Base-by-base conservation (phyloP, 176 grass and related monocot genomes). In the Calamus simplicifolius region DNA sequence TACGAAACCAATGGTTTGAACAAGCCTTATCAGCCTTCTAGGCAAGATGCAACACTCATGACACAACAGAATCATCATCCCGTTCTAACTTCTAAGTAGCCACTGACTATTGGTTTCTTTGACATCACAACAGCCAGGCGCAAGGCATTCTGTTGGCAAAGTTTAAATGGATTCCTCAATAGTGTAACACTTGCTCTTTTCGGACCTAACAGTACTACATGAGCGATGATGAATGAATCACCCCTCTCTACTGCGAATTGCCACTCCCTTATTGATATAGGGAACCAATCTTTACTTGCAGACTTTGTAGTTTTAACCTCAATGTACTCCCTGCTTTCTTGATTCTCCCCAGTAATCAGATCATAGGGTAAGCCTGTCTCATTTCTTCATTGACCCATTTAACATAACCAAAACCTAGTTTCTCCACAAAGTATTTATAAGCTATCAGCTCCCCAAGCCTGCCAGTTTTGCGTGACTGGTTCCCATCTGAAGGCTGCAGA, bases 311-410 rank as follows among this genome's bases (percentile, higher is more conserved):
- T 76, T 60, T 97, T 97, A 54, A 97, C 92, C 73, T 97, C 92
- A 58, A 97, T 73, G 53, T 77, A 97, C 51, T 97, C 92, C 28
- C n/a, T 82, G 16, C 25, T 50, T 29, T 74, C 71, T 48, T 49
- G 58, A 6, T 54, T 25, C 5, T 66, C 62, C 4, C 77, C 78
- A 51, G 91, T 75, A 30, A 85, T 78, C 63, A 97, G 10, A 74
- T 97, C 87, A 27, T 97, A 97, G 51, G 84, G 93, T 13, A 85
- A 77, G 12, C 92, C 92, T 1, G 75, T 82, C 66, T 97, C 92
- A 56, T 43, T 82, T 70, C 69, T 51, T 77, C 52, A 73, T 97
- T 97, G 48, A 97, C 81, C 87, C 93, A 97, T 51, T 56, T 88
- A 48, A 91, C 87, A 53, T 54, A 85, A 28, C 49, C 49, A 29